Evolutionary conservation across 176 grass and related monocot genomes (phyloP).

Genomic region (Avena atlantica): DNA sequence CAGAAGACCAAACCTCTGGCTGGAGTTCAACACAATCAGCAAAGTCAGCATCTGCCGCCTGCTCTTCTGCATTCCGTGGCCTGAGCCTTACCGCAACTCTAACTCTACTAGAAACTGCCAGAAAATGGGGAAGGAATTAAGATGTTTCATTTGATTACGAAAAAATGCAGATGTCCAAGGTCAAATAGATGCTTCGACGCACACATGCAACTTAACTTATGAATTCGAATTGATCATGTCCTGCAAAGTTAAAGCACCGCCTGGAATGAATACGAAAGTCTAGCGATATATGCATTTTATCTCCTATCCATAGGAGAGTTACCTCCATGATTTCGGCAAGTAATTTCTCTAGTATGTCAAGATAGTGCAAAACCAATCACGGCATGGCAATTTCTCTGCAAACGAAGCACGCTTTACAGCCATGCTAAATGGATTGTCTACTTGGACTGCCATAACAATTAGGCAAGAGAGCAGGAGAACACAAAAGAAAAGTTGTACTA

Average conservation of each 20-base stretch:
- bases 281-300: neutral
- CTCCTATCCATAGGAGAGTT: neutral
- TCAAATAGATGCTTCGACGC: constrained; percentile 34
- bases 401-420: neutral
- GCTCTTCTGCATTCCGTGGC: constrained; percentile 87
- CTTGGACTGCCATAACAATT: neutral
- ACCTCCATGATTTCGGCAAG: neutral
- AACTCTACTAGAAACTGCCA: constrained; percentile 91
- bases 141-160: constrained; percentile 11
- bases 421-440: constrained; percentile 26
- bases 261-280: neutral
- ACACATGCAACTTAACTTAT: neutral
- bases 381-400: neutral
- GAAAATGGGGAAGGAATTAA: constrained; percentile 5
- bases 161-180: neutral
- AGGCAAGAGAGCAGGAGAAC: neutral
- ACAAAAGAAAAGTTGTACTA: constrained; percentile 11
- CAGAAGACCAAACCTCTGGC: constrained; percentile 69
- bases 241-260: neutral
- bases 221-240: constrained; percentile 20
- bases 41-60: constrained; percentile 88
- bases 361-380: neutral
- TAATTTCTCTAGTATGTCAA: constrained; percentile 4
- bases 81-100: constrained; percentile 98
- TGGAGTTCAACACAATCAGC: constrained; percentile 97